Conservation (phyloP, 441 rosid species). For the Raphanus hybrid region DNA sequence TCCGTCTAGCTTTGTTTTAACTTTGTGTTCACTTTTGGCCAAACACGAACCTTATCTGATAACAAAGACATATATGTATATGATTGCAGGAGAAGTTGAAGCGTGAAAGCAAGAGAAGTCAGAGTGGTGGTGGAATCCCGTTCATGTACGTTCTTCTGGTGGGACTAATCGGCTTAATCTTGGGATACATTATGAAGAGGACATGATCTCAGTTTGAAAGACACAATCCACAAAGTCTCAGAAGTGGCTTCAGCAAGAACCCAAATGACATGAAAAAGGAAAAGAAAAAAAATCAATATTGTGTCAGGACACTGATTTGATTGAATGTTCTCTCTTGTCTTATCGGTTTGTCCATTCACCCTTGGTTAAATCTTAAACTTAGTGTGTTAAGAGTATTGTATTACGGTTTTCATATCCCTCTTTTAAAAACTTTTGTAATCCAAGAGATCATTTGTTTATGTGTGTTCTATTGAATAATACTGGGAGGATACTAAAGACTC, state of each 20-base stretch:
- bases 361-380: slow-evolving; percentile 9
- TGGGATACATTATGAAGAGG: slow-evolving; percentile 45
- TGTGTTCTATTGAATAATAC: not conserved
- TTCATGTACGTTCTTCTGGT: slow-evolving; percentile 39
- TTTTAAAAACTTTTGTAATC: slow-evolving; percentile 5
- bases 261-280: slow-evolving; percentile 8
- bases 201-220: slow-evolving; percentile 15
- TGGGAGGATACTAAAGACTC: not conserved
- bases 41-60: slow-evolving; percentile 8
- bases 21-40: not conserved
- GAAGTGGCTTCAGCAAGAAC: slow-evolving; percentile 18
- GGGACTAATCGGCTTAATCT: slow-evolving; percentile 41
- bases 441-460: not conserved
- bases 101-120: slow-evolving; percentile 51
- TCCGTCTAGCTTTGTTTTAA: not conserved
- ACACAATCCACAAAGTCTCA: not conserved
- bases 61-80: slow-evolving; percentile 1
- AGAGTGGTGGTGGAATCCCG: slow-evolving; percentile 47
- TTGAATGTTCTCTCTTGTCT: slow-evolving; percentile 21
- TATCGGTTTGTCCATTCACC: slow-evolving; percentile 22
- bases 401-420: slow-evolving; percentile 12
- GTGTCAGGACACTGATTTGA: slow-evolving; percentile 22
- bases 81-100: slow-evolving; percentile 65
- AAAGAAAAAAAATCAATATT: not conserved
- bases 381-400: slow-evolving; percentile 24